Percentiles rank a stretch among this genome's conserved stretches.
These are phyloP conservation scores for Cokeromyces recurvatus DNA, from an alignment of 371 early-diverging fungal species.

Conservation along the genomic window DNA sequence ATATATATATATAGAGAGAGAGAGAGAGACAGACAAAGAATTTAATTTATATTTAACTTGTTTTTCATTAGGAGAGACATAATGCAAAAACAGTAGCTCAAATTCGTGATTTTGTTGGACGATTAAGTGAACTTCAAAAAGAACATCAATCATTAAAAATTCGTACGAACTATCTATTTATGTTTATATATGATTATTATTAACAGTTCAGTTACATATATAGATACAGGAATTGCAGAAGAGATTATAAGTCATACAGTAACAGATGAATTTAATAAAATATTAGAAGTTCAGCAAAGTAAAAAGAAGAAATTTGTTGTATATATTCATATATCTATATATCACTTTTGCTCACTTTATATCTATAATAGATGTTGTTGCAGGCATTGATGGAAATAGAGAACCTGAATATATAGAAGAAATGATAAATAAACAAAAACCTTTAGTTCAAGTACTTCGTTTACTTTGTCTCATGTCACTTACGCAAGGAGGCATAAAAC, in stretches of 20 bases:
- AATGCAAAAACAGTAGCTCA: constrained; percentile 84
- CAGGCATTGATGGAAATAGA: constrained; percentile 62
- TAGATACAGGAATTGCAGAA: constrained; percentile 84
- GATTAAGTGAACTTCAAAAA: constrained; percentile 74
- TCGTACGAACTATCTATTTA: constrained; percentile 43
- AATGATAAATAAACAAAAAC: constrained; percentile 70
- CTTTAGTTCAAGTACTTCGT: constrained; percentile 70
- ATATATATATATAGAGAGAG: too few species aligned
- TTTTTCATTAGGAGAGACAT: constrained; percentile 82
- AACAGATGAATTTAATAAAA: constrained; percentile 73
- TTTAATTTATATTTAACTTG: constrained; percentile 1
- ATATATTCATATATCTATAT: too few species aligned
- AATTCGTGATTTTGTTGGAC: constrained; percentile 86
- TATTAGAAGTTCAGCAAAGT: constrained; percentile 90
- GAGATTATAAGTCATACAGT: constrained; percentile 73
- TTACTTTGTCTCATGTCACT: constrained; percentile 81
- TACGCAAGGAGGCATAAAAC: constrained; percentile 76
- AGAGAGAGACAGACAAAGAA: too few species aligned
- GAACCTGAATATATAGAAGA: constrained; percentile 84
- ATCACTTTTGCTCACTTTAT: not conserved
- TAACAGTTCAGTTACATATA: constrained; percentile 5
- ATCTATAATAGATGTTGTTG: constrained; percentile 64
- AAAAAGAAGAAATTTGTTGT: too few species aligned
- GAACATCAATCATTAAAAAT: constrained; percentile 79
- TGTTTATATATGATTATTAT: not conserved